Evolutionary conservation across 306 rosid species (phyloP), one percentile per base, ranked within the genome.

Genomic region (Dryas alaskensis): DNA sequence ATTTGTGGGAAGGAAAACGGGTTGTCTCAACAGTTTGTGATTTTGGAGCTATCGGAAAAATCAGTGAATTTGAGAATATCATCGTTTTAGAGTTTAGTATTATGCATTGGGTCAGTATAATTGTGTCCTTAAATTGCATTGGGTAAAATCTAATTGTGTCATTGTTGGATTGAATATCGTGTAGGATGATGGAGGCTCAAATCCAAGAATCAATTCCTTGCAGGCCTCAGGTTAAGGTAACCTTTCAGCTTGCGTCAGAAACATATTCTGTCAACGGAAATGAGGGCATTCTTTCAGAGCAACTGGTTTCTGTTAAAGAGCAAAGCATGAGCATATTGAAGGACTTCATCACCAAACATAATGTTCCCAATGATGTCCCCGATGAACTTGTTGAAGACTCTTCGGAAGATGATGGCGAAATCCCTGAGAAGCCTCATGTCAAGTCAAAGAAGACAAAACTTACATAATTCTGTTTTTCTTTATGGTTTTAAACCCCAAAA

Each of bases 311-410:
- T 6, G n/a, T 84, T 78, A 93, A 91, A 79, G 96, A 83, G 75
- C 81, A 88, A 68, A 86, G 92, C 85, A 88, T 91, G 98, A 40
- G 61, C 22, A 73, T 91, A 57, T 75, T 91, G 89, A 88, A 91
- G 90, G 94, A 89, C 42, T 93, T 83, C 88, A 91, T 91, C 69
- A 93, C 96, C 73, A 89, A 59, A 84, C 86, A 93, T 75, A 91
- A 89, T 83, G 89, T 79, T 82, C 92, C 96, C 59, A 87, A 85
- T 10, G 96, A 93, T 39, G 89, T 93, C 22, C 94, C 98, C 0
- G 92, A 93, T 55, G 97, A 91, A 73, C 73, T 81, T n/a, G 79
- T 77, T 64, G 98, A 86, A 79, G 74, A 76, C 54, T 85, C 87
- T 61, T 90, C 93, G 2, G 93, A 83, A 31, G 98, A 90, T 2